phyloP scores from a whole-genome alignment of 306 rosid genomes.

The Macrotyloma uniflorum region DNA sequence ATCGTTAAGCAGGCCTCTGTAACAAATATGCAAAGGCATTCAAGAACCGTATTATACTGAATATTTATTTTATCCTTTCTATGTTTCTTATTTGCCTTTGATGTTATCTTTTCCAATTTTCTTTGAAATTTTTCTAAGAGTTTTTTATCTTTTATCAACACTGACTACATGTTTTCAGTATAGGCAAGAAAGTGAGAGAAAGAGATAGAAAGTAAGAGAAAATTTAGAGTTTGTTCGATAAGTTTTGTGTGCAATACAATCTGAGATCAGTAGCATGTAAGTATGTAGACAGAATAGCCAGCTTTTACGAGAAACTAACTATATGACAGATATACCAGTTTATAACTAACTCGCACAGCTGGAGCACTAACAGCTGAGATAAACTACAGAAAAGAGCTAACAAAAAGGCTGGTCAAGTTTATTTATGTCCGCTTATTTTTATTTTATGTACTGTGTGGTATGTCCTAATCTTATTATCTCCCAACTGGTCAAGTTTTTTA shows the following conservation, averaged over 20 bases:
- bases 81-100: neutral
- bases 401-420: neutral
- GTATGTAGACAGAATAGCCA: neutral
- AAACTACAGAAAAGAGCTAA: neutral
- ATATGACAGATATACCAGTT: neutral
- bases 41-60: neutral
- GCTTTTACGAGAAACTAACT: neutral
- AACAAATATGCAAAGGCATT: neutral
- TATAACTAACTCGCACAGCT: neutral
- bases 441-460: neutral
- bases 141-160: slow-evolving; percentile 7
- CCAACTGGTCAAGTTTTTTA: slow-evolving; percentile 27
- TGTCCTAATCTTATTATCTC: slow-evolving; percentile 13
- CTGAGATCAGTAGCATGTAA: neutral
- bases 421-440: slow-evolving; percentile 21
- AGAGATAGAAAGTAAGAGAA: neutral
- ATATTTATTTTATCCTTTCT: slow-evolving; percentile 11
- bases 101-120: neutral
- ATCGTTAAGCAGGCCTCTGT: neutral
- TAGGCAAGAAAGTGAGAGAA: neutral
- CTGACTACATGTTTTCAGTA: neutral
- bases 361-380: neutral
- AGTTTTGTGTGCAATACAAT: neutral
- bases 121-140: neutral
- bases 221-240: neutral